Conservation (phyloP, 1,284 basidiomycete species). For the Austroboletus novae-zelandiae region DNA sequence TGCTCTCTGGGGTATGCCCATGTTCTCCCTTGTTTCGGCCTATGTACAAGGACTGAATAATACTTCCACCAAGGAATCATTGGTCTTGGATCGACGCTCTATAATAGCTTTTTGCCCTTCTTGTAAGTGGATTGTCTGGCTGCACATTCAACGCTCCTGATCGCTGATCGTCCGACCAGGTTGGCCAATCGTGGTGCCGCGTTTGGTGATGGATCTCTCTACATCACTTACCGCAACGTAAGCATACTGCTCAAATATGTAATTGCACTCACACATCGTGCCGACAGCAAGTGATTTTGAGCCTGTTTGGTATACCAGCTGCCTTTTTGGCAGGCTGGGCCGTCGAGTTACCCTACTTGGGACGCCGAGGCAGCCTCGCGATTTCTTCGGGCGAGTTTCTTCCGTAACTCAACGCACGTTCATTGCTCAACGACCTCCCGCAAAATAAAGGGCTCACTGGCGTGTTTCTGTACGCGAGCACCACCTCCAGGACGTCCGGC, state of each 20-base stretch:
- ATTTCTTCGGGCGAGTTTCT: constrained; percentile 47
- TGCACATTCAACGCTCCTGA: constrained; percentile 2
- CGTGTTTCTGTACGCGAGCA: constrained; percentile 65
- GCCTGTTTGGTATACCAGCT: constrained; percentile 64
- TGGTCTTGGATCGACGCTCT: constrained; percentile 60
- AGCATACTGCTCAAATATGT: background rate
- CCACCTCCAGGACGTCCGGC: constrained; percentile 60
- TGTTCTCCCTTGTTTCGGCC: background rate
- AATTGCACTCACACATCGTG: background rate
- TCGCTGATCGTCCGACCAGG: constrained; percentile 24
- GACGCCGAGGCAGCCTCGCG: constrained; percentile 62
- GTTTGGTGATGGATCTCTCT: constrained; percentile 49
- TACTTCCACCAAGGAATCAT: constrained; percentile 43
- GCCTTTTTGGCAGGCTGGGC: constrained; percentile 62
- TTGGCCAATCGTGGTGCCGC: constrained; percentile 45
- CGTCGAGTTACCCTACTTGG: constrained; percentile 59
- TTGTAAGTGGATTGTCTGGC: constrained; percentile 35
- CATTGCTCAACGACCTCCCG: constrained; percentile 30
- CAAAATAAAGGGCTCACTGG: constrained; percentile 56
- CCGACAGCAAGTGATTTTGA: constrained; percentile 54
- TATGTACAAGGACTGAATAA: background rate
- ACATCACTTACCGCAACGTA: constrained; percentile 54
- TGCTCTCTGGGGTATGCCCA: constrained; percentile 48
- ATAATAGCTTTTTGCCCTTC: constrained; percentile 56
- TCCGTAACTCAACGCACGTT: background rate